Conservation (phyloP, 768 basidiomycete species). For the Boletus eberwhitei region DNA sequence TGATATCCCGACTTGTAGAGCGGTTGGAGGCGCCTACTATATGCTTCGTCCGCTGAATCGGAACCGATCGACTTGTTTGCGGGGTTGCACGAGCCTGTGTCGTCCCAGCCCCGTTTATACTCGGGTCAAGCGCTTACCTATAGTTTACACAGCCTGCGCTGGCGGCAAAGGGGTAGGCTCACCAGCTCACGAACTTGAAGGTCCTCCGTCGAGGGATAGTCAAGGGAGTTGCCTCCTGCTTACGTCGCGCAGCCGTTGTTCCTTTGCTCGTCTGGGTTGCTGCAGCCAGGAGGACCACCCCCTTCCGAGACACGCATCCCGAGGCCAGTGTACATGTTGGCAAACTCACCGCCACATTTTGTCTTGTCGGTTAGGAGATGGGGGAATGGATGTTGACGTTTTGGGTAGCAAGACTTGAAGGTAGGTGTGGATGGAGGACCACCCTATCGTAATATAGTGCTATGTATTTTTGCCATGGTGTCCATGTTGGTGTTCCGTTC, state of each 20-base stretch:
- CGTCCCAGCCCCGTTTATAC: conserved; percentile 23
- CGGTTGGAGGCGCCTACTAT: too few relatives aligned
- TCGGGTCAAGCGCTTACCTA: conserved; percentile 33
- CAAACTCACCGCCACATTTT: conserved; percentile 26
- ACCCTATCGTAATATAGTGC: too few relatives aligned
- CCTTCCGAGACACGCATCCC: conserved; percentile 20
- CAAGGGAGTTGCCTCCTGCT: conserved; percentile 28
- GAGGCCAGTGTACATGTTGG: conserved; percentile 29
- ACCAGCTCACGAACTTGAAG: too few relatives aligned
- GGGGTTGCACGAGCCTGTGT: conserved; percentile 7
- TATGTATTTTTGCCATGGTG: too few relatives aligned
- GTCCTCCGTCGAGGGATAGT: conserved; percentile 31
- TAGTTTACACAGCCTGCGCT: conserved; percentile 23
- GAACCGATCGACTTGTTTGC: conserved; percentile 23
- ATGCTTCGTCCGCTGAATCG: background rate
- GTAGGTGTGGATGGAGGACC: background rate
- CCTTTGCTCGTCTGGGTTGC: conserved; percentile 30
- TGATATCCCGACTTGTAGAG: too few relatives aligned
- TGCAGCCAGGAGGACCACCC: conserved; percentile 27
- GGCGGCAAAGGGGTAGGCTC: too few relatives aligned
- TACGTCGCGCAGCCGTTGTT: conserved; percentile 31
- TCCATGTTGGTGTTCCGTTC: background rate
- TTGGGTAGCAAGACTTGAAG: conserved; percentile 18
- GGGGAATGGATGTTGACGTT: conserved; percentile 21
- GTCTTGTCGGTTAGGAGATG: conserved; percentile 10